Base-by-base conservation (phyloP, 2,329 filamentous ascomycete genomes). In the Aspergillus ustus region DNA sequence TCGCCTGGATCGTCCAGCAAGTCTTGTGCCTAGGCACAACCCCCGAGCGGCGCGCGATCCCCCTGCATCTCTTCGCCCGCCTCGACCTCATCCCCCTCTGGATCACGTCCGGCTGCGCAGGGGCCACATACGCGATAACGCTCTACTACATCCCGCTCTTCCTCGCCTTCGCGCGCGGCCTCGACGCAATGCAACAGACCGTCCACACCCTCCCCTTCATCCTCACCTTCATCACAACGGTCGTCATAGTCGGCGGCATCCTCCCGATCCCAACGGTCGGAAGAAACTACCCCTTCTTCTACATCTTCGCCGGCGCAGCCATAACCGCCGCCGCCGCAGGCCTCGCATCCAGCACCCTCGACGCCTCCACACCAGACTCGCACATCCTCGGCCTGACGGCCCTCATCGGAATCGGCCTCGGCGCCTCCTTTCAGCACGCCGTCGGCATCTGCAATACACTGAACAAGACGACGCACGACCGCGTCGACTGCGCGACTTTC, bases 81-180 rank as follows among this genome's bases (percentile, higher is more conserved):
- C 70, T 69, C 5, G 73, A 74, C 2, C 68, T 78, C 48, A 63
- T 82, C 1, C 64, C 84, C 1, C 71, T 86, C 0, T 83, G 80
- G 63, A 68, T 81, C 25, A 71, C 73, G 7, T 80, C 76, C 1
- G 68, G 73, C 2, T 73, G 71, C 31, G 73, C 74, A 0, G 75
- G 72, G 6, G 72, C 76, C 2, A 71, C 70, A 11, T 64, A 77
- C 43, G 79, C 78, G 56, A 28, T 69, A 11, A 20, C 75, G 0
- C 73, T 83, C 6, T 86, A 85, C 72, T 86, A 83, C 70, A 80
- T 83, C 11, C 84, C 84, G 0, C 72, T 86, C 0, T 85, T 79
- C 72, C 85, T 86, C 69, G 81, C 83, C 59, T 86, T 86, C 67
- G 77, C 77, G 0, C 75, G 73, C 2, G 79, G 79, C 3, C 81